Base-by-base conservation (phyloP, 768 basidiomycete species). In the Favolaschia claudopus region DNA sequence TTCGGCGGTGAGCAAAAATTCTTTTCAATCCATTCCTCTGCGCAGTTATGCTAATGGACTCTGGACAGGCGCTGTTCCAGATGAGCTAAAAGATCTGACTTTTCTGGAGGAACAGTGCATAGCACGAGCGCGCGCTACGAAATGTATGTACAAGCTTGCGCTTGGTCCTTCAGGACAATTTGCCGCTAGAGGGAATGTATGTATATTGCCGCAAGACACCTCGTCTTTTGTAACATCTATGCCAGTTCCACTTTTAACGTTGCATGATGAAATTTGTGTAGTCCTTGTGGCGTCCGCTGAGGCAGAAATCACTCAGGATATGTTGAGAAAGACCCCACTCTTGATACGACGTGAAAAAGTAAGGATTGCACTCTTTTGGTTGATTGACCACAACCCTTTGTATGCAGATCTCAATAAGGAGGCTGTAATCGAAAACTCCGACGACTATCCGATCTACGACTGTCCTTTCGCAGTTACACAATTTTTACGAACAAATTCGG, bases 11-110 rank as follows among this genome's bases (percentile, higher is more conserved):
- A 53, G 22, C 48, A 20, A 36, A 34, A 50, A n/a, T 5, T 7
- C 7, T 17, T 62, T 62, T 28, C 12, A 29, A 6, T 9, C 14
- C 10, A 43, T 55, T 39, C 63, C 63, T 48, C 36, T 62, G 14
- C 61, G 55, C 14, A 56, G 53, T 33, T 64, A 64, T 64, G 64
- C 63, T 19, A 64, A 65, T 38, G 63, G 63, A 31, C 27, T 58
- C 7, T 65, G 64, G 64, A 58, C 57, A 7, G 64, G 64, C 9
- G 9, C 5, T 63, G n/a, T n/a, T n/a, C n/a, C n/a, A n/a, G n/a
- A n/a, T n/a, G n/a, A n/a, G n/a, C n/a, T n/a, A n/a, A n/a, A n/a
- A n/a, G n/a, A n/a, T n/a, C n/a, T n/a, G n/a, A n/a, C n/a, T n/a
- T n/a, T n/a, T n/a, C n/a, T n/a, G n/a, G n/a, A n/a, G n/a, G n/a